phyloP scores from a whole-genome alignment of 352 stramenopile species.

The Phytophthora pseudosyringae region DNA sequence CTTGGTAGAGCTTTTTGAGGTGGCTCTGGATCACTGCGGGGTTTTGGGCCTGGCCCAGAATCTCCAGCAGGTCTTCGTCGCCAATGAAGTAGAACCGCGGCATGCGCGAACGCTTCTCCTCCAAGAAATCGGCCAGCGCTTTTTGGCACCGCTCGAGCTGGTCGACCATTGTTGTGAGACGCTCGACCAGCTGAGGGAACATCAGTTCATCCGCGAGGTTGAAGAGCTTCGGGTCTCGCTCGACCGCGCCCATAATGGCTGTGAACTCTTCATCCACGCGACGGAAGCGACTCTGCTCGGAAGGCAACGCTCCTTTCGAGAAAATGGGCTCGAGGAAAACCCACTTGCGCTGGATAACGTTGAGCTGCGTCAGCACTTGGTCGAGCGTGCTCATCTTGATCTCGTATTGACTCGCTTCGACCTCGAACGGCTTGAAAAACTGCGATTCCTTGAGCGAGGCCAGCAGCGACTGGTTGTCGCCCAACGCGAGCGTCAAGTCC shows the following conservation, averaged over 20 bases:
- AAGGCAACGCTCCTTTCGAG: constrained; percentile 91
- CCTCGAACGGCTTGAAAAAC: constrained; percentile 96
- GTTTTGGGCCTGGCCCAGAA: constrained; percentile 94
- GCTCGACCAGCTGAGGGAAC: constrained; percentile 87
- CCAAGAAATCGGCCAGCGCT: constrained; percentile 93
- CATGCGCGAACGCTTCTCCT: constrained; percentile 93
- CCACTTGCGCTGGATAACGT: constrained; percentile 96
- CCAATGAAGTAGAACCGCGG: constrained; percentile 98
- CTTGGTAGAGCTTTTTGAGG: constrained; percentile 97
- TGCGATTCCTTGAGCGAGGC: constrained; percentile 95
- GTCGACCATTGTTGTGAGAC: constrained; percentile 88
- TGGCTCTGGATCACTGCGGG: constrained; percentile 94
- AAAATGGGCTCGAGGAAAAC: constrained; percentile 98
- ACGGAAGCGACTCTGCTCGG: constrained; percentile 91
- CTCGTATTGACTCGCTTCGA: constrained; percentile 91
- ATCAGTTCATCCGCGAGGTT: constrained; percentile 92
- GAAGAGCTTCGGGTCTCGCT: constrained; percentile 92
- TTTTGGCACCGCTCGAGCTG: constrained; percentile 96
- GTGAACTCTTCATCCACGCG: constrained; percentile 95
- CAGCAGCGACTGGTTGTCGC: constrained; percentile 95
- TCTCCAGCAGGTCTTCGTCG: constrained; percentile 96
- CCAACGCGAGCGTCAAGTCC: constrained; percentile 93
- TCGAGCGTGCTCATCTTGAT: constrained; percentile 90
- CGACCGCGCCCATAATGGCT: constrained; percentile 92
- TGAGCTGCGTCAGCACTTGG: constrained; percentile 82